These are phyloP conservation scores for Phytophthora pini DNA, from an alignment of 352 stramenopile species.

Conservation along the genomic window DNA sequence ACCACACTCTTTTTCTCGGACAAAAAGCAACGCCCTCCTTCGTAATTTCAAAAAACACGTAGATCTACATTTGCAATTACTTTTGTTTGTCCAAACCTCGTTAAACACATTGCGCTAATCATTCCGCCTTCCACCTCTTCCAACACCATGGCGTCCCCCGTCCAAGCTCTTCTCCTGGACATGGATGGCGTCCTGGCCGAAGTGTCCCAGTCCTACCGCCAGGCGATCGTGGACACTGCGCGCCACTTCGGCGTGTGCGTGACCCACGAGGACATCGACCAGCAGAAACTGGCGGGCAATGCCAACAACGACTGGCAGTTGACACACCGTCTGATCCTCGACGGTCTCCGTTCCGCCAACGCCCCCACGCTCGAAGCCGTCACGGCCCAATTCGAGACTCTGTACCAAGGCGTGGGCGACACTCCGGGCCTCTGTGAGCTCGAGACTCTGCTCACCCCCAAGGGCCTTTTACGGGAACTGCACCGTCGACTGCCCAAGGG, in stretches of 20 bases:
- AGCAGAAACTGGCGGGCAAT: conserved; percentile 93
- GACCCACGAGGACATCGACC: conserved; percentile 89
- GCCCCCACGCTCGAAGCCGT: conserved; percentile 89
- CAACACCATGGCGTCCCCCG: conserved; percentile 22
- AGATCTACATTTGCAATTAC: background rate
- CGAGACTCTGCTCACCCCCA: conserved; percentile 92
- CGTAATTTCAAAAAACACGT: background rate
- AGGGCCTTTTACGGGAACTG: conserved; percentile 86
- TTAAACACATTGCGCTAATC: background rate
- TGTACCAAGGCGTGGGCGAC: conserved; percentile 92
- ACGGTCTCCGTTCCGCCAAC: conserved; percentile 20
- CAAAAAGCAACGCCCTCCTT: background rate
- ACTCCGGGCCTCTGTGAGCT: conserved; percentile 87
- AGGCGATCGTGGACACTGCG: conserved; percentile 90
- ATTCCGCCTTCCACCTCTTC: background rate
- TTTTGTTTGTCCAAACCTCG: conserved; percentile 7
- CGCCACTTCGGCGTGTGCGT: conserved; percentile 88
- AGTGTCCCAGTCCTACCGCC: conserved; percentile 94
- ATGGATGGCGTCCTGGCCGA: conserved; percentile 98
- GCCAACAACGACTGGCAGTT: conserved; percentile 99
- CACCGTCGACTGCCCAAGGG: conserved; percentile 81
- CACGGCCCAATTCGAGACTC: conserved; percentile 93
- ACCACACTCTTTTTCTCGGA: conserved; percentile 1
- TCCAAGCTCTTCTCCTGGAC: conserved; percentile 92
- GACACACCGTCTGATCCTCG: conserved; percentile 89